These are phyloP conservation scores for Trypethelium eluteriae DNA, from an alignment of 495 filamentous ascomycete genomes.

Conservation along the genomic window DNA sequence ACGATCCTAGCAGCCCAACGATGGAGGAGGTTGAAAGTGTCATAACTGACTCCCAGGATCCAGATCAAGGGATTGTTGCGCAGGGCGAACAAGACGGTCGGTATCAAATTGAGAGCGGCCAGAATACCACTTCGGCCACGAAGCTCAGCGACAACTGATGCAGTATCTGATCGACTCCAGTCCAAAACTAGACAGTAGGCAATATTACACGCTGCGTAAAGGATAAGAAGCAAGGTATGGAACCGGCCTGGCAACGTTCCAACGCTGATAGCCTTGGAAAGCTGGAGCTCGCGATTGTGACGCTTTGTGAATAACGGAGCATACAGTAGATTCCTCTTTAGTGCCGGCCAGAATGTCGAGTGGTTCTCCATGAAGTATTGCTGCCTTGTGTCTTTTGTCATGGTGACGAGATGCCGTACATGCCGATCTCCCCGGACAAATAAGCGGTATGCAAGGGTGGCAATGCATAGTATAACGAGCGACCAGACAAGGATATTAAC, in stretches of 20 bases:
- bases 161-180: conserved; percentile 39
- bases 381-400: conserved; percentile 46
- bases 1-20: conserved; percentile 92
- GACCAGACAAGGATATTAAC: conserved; percentile 33
- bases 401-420: conserved; percentile 62
- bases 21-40: conserved; percentile 93
- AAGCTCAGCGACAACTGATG: conserved; percentile 52
- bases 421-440: conserved; percentile 57
- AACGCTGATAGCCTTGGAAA: conserved; percentile 79
- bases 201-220: conserved; percentile 69
- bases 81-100: conserved; percentile 76
- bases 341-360: conserved; percentile 53
- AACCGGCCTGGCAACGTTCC: conserved; percentile 84
- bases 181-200: conserved; percentile 74
- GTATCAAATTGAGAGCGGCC: conserved; percentile 83
- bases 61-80: conserved; percentile 90
- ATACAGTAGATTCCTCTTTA: conserved; percentile 78
- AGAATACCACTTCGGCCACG: conserved; percentile 80
- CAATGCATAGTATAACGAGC: conserved; percentile 43
- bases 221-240: conserved; percentile 64
- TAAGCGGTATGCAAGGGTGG: conserved; percentile 50
- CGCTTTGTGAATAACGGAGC: conserved; percentile 73
- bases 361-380: conserved; percentile 58
- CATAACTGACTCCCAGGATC: conserved; percentile 79
- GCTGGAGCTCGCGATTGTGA: conserved; percentile 80